Evolutionary conservation across 345 rosid genomes (phyloP).

Genomic region (Eucalyptus pauciflora): DNA sequence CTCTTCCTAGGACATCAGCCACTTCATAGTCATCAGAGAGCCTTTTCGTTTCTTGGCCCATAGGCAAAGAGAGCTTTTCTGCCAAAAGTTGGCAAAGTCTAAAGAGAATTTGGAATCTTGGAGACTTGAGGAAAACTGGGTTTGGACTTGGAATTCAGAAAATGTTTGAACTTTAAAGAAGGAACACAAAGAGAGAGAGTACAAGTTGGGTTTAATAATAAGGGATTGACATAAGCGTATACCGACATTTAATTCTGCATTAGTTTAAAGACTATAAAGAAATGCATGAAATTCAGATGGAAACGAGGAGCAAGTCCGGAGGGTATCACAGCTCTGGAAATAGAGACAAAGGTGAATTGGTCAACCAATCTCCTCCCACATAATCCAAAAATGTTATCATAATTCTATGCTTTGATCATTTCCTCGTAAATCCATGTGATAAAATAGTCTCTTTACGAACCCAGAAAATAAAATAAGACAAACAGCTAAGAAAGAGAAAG

Average conservation of each 20-base stretch:
- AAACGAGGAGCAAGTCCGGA: neutral
- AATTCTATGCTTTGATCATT: neutral
- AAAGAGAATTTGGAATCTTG: neutral
- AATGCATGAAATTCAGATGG: neutral
- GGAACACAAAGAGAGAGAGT: neutral
- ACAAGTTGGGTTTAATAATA: neutral
- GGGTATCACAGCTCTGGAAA: neutral
- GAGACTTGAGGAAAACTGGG: neutral
- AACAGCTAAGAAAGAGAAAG: neutral
- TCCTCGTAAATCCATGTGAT: neutral
- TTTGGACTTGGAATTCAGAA: neutral
- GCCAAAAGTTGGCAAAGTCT: neutral
- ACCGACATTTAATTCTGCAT: neutral
- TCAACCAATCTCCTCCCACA: neutral
- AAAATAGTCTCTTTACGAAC: neutral
- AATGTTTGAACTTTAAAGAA: neutral
- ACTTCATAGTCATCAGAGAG: slow-evolving; percentile 45
- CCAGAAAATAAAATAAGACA: neutral
- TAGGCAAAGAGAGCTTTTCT: neutral
- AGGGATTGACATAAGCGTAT: neutral
- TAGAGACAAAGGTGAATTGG: neutral
- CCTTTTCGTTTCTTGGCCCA: slow-evolving; percentile 38
- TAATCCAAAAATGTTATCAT: neutral
- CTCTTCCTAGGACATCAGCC: slow-evolving; percentile 34
- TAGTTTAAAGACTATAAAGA: neutral